Conservation (phyloP, 1,139 yeast genomes). For the Saccharomycopsis hybrid region DNA sequence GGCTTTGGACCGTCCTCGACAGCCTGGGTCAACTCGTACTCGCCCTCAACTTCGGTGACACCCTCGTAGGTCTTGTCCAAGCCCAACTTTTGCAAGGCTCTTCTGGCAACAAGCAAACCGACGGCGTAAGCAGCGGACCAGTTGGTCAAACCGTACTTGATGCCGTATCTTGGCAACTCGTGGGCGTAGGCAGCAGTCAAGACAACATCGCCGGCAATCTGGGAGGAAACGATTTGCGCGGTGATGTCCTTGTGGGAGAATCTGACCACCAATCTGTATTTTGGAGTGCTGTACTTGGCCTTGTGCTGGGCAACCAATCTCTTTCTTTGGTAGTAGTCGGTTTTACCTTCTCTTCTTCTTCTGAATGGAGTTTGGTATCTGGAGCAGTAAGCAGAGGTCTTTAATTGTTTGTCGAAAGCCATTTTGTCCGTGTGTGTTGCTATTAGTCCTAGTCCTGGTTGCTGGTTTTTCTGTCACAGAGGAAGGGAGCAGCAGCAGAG, state of each 20-base stretch:
- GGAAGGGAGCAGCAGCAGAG: no score
- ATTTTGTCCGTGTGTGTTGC: no score
- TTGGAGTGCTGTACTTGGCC: slow-evolving; percentile 99
- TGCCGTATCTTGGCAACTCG: slow-evolving; percentile 97
- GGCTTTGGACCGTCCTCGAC: slow-evolving; percentile 99
- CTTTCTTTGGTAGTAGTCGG: slow-evolving; percentile 99
- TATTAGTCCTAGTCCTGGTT: no score
- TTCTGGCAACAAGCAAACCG: slow-evolving; percentile 98
- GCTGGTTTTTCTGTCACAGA: no score
- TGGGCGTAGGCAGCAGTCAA: slow-evolving; percentile 98
- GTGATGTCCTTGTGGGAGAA: slow-evolving; percentile 99
- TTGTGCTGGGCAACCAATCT: slow-evolving; percentile 99
- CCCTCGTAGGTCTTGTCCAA: slow-evolving; percentile 97
- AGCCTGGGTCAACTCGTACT: slow-evolving; percentile 96
- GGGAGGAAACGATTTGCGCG: slow-evolving; percentile 95
- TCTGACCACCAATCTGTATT: slow-evolving; percentile 99
- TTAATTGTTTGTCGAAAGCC: slow-evolving; percentile 70
- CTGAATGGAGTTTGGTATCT: slow-evolving; percentile 99
- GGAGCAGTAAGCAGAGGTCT: slow-evolving; percentile 94
- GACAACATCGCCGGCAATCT: slow-evolving; percentile 95
- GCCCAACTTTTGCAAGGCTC: slow-evolving; percentile 97
- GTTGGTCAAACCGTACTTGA: slow-evolving; percentile 98
- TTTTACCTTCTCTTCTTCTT: slow-evolving; percentile 99
- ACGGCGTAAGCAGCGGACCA: slow-evolving; percentile 99
- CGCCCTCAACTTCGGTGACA: slow-evolving; percentile 99